These are phyloP conservation scores for Dryadomyces sulphureus DNA, from an alignment of 2,329 filamentous ascomycete species.

Conservation along the genomic window DNA sequence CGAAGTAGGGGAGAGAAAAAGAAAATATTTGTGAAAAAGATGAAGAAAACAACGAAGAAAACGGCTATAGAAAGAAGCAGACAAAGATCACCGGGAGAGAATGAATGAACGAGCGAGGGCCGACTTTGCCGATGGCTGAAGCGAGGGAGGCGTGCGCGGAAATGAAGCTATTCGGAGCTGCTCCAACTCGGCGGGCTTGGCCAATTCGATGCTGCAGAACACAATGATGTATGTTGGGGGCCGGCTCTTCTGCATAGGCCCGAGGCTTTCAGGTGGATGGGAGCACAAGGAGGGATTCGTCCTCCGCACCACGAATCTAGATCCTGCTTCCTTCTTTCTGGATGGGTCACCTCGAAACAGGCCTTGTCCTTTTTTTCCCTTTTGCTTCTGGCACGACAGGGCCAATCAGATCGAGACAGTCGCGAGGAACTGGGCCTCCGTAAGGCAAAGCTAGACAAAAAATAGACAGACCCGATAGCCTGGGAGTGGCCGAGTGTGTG, in stretches of 20 bases:
- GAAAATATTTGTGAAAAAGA: background rate
- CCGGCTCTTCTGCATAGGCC: background rate
- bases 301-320: background rate
- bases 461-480: background rate
- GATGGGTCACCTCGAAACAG: too few species aligned
- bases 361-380: too few species aligned
- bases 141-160: too few species aligned
- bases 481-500: background rate
- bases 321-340: background rate
- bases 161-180: too few species aligned
- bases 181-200: too few species aligned
- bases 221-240: too few species aligned
- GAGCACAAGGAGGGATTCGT: background rate
- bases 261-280: background rate
- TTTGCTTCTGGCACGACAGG: background rate
- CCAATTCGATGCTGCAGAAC: too few species aligned
- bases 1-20: constrained; percentile 2
- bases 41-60: background rate
- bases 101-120: too few species aligned
- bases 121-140: too few species aligned
- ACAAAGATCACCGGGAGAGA: too few species aligned
- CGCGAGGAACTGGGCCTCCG: background rate
- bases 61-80: too few species aligned
- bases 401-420: constrained; percentile 1
- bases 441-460: background rate